A percentile compares a stretch with the other conserved stretches of the same genome.
Conservation (phyloP, 805 yeast genomes). For the Spencermartinsiella europaea region DNA sequence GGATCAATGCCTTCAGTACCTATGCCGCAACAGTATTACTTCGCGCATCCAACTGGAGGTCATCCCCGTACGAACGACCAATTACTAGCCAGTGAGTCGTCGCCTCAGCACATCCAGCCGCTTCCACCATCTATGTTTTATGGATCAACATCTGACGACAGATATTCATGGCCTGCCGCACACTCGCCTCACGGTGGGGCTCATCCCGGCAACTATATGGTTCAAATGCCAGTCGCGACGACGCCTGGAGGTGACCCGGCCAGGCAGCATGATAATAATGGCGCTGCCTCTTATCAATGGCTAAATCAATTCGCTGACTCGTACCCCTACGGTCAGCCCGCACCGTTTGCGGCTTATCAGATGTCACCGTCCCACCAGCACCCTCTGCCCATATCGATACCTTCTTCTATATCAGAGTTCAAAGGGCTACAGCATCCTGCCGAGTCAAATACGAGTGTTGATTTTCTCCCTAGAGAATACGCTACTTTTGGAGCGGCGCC, state of each 20-base stretch:
- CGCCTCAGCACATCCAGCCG: no score
- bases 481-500: background rate
- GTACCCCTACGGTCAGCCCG: background rate
- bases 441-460: no score
- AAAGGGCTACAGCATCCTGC: background rate
- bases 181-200: no score
- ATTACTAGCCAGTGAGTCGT: no score
- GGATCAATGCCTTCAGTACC: background rate
- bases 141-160: no score
- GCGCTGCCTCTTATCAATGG: background rate
- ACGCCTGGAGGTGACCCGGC: background rate
- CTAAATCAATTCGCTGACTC: background rate
- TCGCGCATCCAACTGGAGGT: background rate
- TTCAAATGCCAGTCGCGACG: no score
- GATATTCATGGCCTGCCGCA: no score
- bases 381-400: background rate
- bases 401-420: background rate
- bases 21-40: background rate
- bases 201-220: no score
- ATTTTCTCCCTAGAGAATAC: background rate
- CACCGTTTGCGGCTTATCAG: background rate
- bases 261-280: no score
- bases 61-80: no score
- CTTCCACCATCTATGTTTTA: no score
- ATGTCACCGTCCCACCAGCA: background rate